Base-by-base conservation (phyloP, 148 eudicot genomes). In the Suaeda aralocaspica region DNA sequence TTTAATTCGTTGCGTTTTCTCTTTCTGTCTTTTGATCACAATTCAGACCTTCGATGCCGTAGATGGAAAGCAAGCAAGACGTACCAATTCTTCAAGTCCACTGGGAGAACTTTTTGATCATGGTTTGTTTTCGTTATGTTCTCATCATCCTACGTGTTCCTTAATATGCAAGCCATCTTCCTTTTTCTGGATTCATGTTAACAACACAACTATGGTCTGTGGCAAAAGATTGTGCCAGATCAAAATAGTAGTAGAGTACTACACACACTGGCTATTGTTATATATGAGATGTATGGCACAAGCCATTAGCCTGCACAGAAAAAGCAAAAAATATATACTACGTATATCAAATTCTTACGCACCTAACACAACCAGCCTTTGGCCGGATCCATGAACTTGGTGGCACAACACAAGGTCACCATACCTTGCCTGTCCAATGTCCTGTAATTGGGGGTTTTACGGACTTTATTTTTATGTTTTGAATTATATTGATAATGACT, bases 41-140 rank as follows among this genome's bases (percentile, higher is more conserved):
- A 70, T 72, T 21, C 72, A 93, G 99, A 95, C 99, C 68, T 95
- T 95, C 75, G 99, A 95, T 78, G 99, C 99, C 46, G 97, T 95
- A 66, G 99, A 91, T 85, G 99, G 99, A 66, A 95, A 95, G 79
- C 99, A 95, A 83, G 99, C 99, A 77, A 88, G 99, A 80, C 81
- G 99, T 72, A 95, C 99, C 70, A 89, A 85, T 80, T 95, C 97
- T 34, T 95, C 99, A 56, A 89, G 99, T 80, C 99, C 99, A 78
- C 68, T 95, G 79, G 99, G 97, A 44, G 99, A 91, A 79, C 97
- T 95, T 73, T 95, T 91, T 83, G 99, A 95, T 67, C 97, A 91
- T 81, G 97, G 99, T 91, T 72, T 83, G 42, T 59, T 65, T 64
- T 41, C 5, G 68, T 59, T 70, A 60, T 26, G 48, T 58, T 55